phyloP scores from a whole-genome alignment of 2,329 filamentous ascomycete species.

The Thelonectria discophora region DNA sequence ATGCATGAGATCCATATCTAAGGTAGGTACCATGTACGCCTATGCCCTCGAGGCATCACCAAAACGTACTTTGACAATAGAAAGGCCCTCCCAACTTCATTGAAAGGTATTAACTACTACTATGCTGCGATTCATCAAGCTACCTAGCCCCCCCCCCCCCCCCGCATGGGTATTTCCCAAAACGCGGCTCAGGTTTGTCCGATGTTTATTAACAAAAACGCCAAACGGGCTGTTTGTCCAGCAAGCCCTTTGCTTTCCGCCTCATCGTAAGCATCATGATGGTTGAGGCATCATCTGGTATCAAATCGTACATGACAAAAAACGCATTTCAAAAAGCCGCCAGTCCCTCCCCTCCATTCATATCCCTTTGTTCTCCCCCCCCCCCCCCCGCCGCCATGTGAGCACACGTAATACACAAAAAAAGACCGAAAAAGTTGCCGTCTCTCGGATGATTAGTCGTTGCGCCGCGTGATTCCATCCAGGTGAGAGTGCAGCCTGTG shows the following conservation, averaged over 20 bases:
- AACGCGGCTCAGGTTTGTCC: not conserved
- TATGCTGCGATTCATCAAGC: not conserved
- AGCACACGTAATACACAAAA: conserved; percentile 11
- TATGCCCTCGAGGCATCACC: no score
- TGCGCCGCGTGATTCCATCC: no score
- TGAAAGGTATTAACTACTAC: not conserved
- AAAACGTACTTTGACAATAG: not conserved
- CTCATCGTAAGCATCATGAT: conserved; percentile 41
- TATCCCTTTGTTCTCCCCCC: conserved; percentile 1
- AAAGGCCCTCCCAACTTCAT: not conserved
- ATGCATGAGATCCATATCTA: no score
- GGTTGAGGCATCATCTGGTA: conserved; percentile 39
- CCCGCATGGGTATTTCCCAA: no score
- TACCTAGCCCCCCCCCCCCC: not conserved
- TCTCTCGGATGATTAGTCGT: conserved; percentile 10
- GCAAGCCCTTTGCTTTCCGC: conserved; percentile 27
- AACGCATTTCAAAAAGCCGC: conserved; percentile 30
- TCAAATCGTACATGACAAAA: conserved; percentile 42
- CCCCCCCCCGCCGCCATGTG: not conserved
- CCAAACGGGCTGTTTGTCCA: conserved; percentile 32
- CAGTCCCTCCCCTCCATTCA: conserved; percentile 13
- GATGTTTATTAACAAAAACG: conserved; percentile 29
- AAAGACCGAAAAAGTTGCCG: not conserved
- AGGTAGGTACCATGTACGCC: no score
- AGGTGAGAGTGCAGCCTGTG: no score